Evolutionary conservation across 805 yeast genomes (phyloP).

Genomic region (Barnettozyma californica): DNA sequence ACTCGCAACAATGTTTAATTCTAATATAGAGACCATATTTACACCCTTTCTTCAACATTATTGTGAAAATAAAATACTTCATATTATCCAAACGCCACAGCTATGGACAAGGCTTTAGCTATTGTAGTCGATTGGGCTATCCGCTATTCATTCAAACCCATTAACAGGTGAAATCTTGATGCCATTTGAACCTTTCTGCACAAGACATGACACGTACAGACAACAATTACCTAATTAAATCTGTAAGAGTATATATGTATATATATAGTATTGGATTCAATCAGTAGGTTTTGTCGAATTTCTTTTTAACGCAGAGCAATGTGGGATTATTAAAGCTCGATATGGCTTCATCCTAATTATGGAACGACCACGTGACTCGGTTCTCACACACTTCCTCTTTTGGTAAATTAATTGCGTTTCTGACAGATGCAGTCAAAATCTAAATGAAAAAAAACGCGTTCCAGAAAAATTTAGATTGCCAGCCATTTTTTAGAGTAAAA

Average conservation of each 20-base stretch:
- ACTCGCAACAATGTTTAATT: not conserved
- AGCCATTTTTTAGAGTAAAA: not conserved
- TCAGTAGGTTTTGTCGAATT: too few species aligned
- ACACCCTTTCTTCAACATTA: not conserved
- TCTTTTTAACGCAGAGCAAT: too few species aligned
- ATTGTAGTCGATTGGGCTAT: too few species aligned
- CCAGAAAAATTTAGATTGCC: not conserved
- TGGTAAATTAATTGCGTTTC: not conserved
- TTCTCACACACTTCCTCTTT: not conserved
- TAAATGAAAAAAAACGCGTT: not conserved
- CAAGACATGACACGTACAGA: too few species aligned
- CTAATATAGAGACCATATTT: not conserved
- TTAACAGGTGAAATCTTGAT: too few species aligned
- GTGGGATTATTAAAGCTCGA: too few species aligned
- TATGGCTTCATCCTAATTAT: too few species aligned
- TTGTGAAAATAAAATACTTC: not conserved
- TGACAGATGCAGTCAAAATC: not conserved
- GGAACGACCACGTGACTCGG: not conserved
- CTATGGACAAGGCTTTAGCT: not conserved
- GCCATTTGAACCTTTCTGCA: too few species aligned
- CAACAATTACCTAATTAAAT: too few species aligned
- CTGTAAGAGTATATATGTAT: too few species aligned
- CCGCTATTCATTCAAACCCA: too few species aligned
- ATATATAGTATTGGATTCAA: too few species aligned
- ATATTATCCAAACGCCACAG: not conserved